phyloP scores from a whole-genome alignment of 148 eudicot genomes.

The Silene uniflora region DNA sequence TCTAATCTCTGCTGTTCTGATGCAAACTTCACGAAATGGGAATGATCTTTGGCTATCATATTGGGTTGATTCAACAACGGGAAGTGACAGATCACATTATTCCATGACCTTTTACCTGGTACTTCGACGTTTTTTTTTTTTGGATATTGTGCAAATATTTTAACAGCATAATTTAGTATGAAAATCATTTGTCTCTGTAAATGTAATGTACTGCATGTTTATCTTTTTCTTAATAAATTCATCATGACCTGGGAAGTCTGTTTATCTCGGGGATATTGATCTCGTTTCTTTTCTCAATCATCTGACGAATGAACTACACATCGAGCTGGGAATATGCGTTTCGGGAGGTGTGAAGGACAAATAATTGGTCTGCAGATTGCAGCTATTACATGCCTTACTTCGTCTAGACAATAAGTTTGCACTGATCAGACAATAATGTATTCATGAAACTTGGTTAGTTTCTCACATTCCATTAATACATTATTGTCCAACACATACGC shows the following conservation, averaged over 20 bases:
- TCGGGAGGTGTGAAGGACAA: too few relatives aligned
- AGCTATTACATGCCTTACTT: neutral
- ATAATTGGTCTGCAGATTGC: too few relatives aligned
- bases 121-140: neutral
- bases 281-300: too few relatives aligned
- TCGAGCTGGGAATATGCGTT: too few relatives aligned
- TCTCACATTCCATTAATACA: too few relatives aligned
- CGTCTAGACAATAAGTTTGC: too few relatives aligned
- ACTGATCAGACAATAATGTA: too few relatives aligned
- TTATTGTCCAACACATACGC: too few relatives aligned
- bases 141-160: neutral
- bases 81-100: conserved; percentile 35
- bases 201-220: neutral
- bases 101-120: conserved; percentile 75
- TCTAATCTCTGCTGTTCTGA: conserved; percentile 71
- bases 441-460: too few relatives aligned
- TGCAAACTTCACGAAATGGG: conserved; percentile 96
- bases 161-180: neutral
- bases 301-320: too few relatives aligned
- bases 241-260: too few relatives aligned
- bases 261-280: too few relatives aligned
- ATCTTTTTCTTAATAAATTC: neutral
- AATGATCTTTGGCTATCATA: conserved; percentile 94
- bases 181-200: neutral
- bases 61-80: conserved; percentile 82